Conservation (phyloP, 768 basidiomycete species). For the Calocybe gangraenosa region DNA sequence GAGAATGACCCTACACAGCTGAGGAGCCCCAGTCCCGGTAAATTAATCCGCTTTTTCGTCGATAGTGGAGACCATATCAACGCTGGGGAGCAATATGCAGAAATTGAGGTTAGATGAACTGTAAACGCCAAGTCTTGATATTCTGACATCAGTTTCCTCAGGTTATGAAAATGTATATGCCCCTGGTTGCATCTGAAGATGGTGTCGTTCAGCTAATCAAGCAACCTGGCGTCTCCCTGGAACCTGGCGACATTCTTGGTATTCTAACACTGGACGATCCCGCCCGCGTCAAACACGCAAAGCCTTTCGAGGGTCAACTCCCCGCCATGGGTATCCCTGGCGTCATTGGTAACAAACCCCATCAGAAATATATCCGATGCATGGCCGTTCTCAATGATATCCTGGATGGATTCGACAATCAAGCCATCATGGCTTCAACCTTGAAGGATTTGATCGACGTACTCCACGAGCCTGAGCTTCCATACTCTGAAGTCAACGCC, state of each 20-base stretch:
- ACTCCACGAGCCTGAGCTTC: conserved; percentile 81
- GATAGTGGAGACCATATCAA: conserved; percentile 98
- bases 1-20: conserved; percentile 99
- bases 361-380: conserved; percentile 78
- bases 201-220: conserved; percentile 95
- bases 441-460: conserved; percentile 84
- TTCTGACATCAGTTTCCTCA: conserved; percentile 20
- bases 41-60: conserved; percentile 90
- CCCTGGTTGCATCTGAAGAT: conserved; percentile 89
- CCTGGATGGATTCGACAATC: conserved; percentile 95
- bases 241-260: conserved; percentile 96
- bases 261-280: conserved; percentile 96
- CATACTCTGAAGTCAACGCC: conserved; percentile 79
- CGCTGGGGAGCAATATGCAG: conserved; percentile 95
- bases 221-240: conserved; percentile 94
- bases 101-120: conserved; percentile 74
- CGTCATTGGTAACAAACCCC: conserved; percentile 83
- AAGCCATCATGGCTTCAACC: conserved; percentile 81
- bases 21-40: conserved; percentile 93
- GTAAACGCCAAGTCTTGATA: neutral
- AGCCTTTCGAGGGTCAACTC: conserved; percentile 94
- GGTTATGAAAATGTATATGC: conserved; percentile 99
- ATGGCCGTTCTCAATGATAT: conserved; percentile 82
- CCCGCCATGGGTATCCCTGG: conserved; percentile 83
- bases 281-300: conserved; percentile 93